Base-by-base conservation (phyloP, 2,329 filamentous ascomycete genomes). In the Ophiosphaerella herpotricha region DNA sequence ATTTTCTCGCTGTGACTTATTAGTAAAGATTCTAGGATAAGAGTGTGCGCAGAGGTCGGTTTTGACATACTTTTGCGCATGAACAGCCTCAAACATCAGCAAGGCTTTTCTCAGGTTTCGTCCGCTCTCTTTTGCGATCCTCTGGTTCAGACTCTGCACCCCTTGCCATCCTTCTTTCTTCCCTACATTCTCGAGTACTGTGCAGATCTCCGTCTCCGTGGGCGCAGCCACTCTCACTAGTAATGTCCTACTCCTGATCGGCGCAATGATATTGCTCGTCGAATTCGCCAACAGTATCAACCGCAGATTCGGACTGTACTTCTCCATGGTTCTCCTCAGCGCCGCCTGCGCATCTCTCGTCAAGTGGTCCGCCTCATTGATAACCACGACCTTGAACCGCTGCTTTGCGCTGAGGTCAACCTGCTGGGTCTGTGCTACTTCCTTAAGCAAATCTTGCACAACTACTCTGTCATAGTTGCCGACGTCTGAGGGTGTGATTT, bases 201-300 rank as follows among this genome's bases (percentile, higher is more conserved):
- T 78, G 60, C 87, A 90, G 52, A 99, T 97, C 66, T 99, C 88
- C 7, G 82, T 82, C 63, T 95, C 88, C 0, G 86, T 90, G 7
- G 94, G 94, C 16, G 94, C 93, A 12, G 94, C 87, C 23, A 99
- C 94, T 59, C 94, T 84, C 46, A 99, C 91, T 42, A 99, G 82
- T 72, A 99, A 79, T 45, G 92, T 97, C 74, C 94, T 83, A 65
- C 90, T 95, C 58, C 93, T 85, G 70, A 99, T 99, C 0, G 94
- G 94, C n/a, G 94, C 93, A 73, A 99, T 99, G 65, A 99, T 99
- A 69, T 97, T 97, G 57, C 92, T 92, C 18, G 94, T 99, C 60
- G 90, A 96, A 72, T 97, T 97, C 41, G 94, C 94, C 52, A 99
- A 78, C 52, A 99, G 78, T 41, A 99, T 97, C 62, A 99, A 76